Conservation (phyloP, 176 grass and related monocot species). For the Oryza officinalis region DNA sequence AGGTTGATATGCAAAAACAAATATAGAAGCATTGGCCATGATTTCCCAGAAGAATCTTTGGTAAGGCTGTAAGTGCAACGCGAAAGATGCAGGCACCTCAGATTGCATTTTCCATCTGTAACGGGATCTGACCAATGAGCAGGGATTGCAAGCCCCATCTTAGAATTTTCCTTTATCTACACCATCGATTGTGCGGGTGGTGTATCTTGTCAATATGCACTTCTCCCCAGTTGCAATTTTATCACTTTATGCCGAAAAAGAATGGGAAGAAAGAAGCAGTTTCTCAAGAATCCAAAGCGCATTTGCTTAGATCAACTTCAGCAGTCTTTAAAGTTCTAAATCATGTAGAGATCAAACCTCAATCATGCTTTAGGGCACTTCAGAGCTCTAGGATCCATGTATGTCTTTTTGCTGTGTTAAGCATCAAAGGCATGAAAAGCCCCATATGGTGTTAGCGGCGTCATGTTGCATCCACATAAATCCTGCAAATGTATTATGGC, state of each 20-base stretch:
- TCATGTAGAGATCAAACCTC: neutral
- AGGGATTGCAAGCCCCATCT: constrained; percentile 31
- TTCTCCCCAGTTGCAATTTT: neutral
- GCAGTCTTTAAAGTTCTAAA: constrained; percentile 3
- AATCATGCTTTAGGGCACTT: constrained; percentile 9
- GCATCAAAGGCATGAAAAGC: constrained; percentile 3
- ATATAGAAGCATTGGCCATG: neutral
- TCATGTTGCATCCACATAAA: constrained; percentile 29
- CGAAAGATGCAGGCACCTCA: constrained; percentile 7
- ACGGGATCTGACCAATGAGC: neutral
- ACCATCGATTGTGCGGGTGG: neutral
- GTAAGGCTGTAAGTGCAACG: constrained; percentile 5
- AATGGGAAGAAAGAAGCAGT: neutral
- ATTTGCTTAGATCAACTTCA: constrained; percentile 19
- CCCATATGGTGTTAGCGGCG: constrained; percentile 4
- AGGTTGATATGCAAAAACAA: neutral
- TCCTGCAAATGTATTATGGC: constrained; percentile 40
- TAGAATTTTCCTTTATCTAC: constrained; percentile 5
- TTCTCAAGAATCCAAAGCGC: constrained; percentile 5
- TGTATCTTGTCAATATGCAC: constrained; percentile 12
- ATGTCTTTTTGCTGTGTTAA: constrained; percentile 18
- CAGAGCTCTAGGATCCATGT: constrained; percentile 14
- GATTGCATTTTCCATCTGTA: neutral
- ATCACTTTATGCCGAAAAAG: neutral
- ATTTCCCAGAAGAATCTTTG: constrained; percentile 15